Percentiles rank a stretch among this genome's conserved stretches.
Conservation (phyloP, 2,329 filamentous ascomycete species). For the Cucurbitaria berberidis region DNA sequence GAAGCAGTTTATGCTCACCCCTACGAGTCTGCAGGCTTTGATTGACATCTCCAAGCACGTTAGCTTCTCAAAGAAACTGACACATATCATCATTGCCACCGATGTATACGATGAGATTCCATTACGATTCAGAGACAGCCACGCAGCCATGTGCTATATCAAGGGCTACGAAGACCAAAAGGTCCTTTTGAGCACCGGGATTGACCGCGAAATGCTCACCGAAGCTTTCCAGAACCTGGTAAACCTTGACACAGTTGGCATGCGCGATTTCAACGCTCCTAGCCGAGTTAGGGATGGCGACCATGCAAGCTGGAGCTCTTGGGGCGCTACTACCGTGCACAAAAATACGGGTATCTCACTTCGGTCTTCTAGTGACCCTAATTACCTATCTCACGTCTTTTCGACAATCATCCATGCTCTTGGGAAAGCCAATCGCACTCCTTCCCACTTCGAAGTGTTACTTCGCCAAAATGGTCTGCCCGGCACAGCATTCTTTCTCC, state of each 20-base stretch:
- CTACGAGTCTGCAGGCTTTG: slow-evolving; percentile 62
- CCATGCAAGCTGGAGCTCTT: slow-evolving; percentile 59
- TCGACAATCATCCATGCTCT: slow-evolving; percentile 28
- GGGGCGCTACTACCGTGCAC: slow-evolving; percentile 55
- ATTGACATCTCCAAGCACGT: slow-evolving; percentile 50
- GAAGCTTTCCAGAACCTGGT: slow-evolving; percentile 62
- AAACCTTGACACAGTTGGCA: slow-evolving; percentile 62
- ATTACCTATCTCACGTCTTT: slow-evolving; percentile 26
- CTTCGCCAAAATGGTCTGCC: slow-evolving; percentile 47
- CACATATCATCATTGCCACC: slow-evolving; percentile 59
- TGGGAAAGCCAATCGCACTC: slow-evolving; percentile 41
- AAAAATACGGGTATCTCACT: slow-evolving; percentile 45
- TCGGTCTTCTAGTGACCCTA: slow-evolving; percentile 4
- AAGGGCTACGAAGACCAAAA: slow-evolving; percentile 29
- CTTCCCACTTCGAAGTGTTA: slow-evolving; percentile 58
- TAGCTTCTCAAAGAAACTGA: slow-evolving; percentile 50
- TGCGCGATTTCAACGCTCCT: slow-evolving; percentile 64
- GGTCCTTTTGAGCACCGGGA: slow-evolving; percentile 51
- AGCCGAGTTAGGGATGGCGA: slow-evolving; percentile 59
- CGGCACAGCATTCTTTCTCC: slow-evolving; percentile 55
- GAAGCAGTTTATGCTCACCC: slow-evolving; percentile 69
- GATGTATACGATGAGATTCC: slow-evolving; percentile 35
- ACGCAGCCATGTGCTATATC: slow-evolving; percentile 22
- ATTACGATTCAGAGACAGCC: slow-evolving; percentile 18
- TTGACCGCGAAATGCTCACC: slow-evolving; percentile 60